phyloP scores from a whole-genome alignment of 2,329 filamentous ascomycete genomes.

The Aspergillus caelatus region DNA sequence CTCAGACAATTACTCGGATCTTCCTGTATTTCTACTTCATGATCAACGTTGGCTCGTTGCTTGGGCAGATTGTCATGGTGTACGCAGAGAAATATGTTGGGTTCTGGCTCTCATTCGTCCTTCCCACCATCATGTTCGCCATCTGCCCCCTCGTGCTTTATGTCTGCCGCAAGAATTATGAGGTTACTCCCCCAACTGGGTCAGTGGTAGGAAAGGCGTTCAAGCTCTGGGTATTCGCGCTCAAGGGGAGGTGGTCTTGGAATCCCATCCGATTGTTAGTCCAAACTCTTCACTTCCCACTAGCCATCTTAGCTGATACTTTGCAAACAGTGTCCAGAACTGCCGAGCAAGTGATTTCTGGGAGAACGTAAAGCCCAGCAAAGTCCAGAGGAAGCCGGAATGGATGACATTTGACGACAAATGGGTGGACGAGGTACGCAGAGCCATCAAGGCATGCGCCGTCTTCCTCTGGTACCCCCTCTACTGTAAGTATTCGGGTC shows the following conservation, averaged over 20 bases:
- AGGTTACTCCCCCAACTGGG: conserved; percentile 67
- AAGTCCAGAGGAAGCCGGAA: conserved; percentile 19
- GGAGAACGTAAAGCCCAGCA: conserved; percentile 27
- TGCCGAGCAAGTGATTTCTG: conserved; percentile 24
- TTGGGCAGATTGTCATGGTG: conserved; percentile 66
- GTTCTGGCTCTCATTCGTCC: conserved; percentile 62
- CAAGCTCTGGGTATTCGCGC: conserved; percentile 61
- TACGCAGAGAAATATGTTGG: conserved; percentile 76
- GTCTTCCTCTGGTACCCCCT: conserved; percentile 64
- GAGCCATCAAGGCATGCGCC: conserved; percentile 68
- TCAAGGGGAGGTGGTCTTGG: conserved; percentile 64
- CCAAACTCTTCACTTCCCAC: not conserved
- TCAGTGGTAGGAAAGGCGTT: conserved; percentile 71
- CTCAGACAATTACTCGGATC: conserved; percentile 68
- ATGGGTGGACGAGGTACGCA: conserved; percentile 76
- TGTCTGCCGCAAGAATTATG: conserved; percentile 65
- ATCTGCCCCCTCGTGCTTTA: conserved; percentile 64
- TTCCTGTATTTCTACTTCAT: conserved; percentile 73
- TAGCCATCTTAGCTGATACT: not conserved
- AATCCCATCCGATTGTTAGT: conserved; percentile 54
- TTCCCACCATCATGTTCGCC: conserved; percentile 68
- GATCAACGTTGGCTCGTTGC: conserved; percentile 68
- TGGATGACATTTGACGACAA: conserved; percentile 76
- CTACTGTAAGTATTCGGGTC: conserved; percentile 35
- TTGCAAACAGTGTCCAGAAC: conserved; percentile 20